phyloP scores from a whole-genome alignment of 805 yeast species.

The Cephaloascus albidus region DNA sequence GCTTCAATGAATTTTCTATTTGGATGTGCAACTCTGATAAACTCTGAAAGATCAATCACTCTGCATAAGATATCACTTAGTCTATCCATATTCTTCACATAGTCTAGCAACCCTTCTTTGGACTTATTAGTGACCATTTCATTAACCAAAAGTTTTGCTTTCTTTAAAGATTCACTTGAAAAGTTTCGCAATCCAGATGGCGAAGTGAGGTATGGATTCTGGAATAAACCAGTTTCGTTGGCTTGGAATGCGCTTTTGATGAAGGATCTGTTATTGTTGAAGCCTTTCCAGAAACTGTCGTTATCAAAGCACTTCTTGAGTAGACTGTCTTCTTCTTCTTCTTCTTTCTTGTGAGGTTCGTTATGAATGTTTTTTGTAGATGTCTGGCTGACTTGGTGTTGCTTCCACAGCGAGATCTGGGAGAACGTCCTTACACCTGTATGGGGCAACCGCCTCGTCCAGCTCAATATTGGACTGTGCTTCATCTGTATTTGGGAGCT shows the following conservation, averaged over 20 bases:
- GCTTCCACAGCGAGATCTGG: not conserved
- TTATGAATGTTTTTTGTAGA: not conserved
- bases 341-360: too few relatives aligned
- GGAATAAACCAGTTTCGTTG: conserved; percentile 52
- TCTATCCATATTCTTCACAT: conserved; percentile 65
- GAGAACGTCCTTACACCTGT: not conserved
- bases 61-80: conserved; percentile 84
- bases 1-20: conserved; percentile 57
- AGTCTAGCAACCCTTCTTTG: conserved; percentile 31
- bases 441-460: not conserved
- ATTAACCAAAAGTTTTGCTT: conserved; percentile 55
- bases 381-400: not conserved
- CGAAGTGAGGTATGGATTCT: conserved; percentile 57
- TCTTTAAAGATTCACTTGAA: conserved; percentile 50
- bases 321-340: conserved; percentile 7
- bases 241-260: conserved; percentile 4
- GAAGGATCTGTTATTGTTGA: conserved; percentile 22
- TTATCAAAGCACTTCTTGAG: conserved; percentile 53
- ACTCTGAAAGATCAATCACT: conserved; percentile 90
- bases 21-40: conserved; percentile 85
- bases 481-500: too few relatives aligned
- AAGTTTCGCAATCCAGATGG: conserved; percentile 68
- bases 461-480: not conserved
- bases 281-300: conserved; percentile 42
- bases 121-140: conserved; percentile 41